phyloP scores from a whole-genome alignment of 2,329 filamentous ascomycete genomes.

The Aspergillus ustus region DNA sequence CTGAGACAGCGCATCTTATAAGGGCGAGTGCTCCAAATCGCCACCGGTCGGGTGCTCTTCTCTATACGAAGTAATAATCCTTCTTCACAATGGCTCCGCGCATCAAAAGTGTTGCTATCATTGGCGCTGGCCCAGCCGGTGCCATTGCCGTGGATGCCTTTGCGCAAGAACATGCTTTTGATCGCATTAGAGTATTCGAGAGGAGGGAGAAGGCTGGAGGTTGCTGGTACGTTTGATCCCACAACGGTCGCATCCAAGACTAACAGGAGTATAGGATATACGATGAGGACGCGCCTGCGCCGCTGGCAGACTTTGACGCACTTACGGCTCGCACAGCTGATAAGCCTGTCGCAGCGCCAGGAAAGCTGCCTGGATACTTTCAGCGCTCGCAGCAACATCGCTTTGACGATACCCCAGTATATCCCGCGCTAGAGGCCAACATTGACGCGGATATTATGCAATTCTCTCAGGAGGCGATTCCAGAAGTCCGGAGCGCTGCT shows the following conservation, averaged over 20 bases:
- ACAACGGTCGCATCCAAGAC: not conserved
- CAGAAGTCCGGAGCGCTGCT: conserved; percentile 41
- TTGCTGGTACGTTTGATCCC: conserved; percentile 1
- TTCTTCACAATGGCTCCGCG: not conserved
- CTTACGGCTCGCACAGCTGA: conserved; percentile 56
- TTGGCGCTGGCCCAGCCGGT: conserved; percentile 8
- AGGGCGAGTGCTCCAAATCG: not conserved
- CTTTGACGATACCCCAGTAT: conserved; percentile 60
- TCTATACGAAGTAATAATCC: not conserved
- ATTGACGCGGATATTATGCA: conserved; percentile 61
- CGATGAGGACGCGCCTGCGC: conserved; percentile 33
- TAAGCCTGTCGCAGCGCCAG: conserved; percentile 49
- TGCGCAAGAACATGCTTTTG: conserved; percentile 59
- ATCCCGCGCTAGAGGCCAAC: conserved; percentile 65
- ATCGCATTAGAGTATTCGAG: conserved; percentile 63
- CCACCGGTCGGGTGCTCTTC: too few species aligned
- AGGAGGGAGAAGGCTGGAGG: conserved; percentile 60
- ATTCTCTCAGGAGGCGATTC: conserved; percentile 59
- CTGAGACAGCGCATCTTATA: not conserved
- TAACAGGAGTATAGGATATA: not conserved
- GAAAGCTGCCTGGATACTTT: conserved; percentile 49
- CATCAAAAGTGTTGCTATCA: conserved; percentile 1
- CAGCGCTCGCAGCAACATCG: conserved; percentile 48
- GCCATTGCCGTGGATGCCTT: conserved; percentile 54
- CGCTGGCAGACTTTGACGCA: conserved; percentile 47